Percentiles rank a stretch among this genome's conserved stretches.
phyloP scores from a whole-genome alignment of 805 yeast species.

The Yamadazyma endophytica region DNA sequence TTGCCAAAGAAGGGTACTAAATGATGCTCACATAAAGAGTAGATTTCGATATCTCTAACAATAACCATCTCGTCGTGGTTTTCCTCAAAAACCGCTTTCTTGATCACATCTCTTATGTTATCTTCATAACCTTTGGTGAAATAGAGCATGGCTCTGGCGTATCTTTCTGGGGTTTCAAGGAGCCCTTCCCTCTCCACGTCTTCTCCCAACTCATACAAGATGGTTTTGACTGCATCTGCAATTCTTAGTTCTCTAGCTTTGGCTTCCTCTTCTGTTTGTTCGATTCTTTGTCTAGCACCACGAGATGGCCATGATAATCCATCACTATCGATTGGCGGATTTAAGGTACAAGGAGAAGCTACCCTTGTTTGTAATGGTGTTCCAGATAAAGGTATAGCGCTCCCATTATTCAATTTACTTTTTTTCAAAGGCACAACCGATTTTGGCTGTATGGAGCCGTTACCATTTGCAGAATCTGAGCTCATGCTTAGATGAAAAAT shows the following conservation, averaged over 20 bases:
- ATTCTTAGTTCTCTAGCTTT: conserved; percentile 67
- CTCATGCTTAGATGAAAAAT: too few species aligned
- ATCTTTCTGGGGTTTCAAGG: conserved; percentile 90
- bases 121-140: conserved; percentile 97
- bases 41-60: conserved; percentile 89
- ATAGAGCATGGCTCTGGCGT: conserved; percentile 92
- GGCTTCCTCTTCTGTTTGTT: conserved; percentile 63
- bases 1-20: conserved; percentile 96
- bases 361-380: conserved; percentile 74
- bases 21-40: conserved; percentile 95
- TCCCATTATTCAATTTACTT: conserved; percentile 11
- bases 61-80: conserved; percentile 99
- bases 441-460: conserved; percentile 9
- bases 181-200: conserved; percentile 86
- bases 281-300: conserved; percentile 78
- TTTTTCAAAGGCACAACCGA: conserved; percentile 20
- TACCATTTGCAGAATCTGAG: neutral
- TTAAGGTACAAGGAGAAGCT: conserved; percentile 76
- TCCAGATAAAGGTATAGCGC: conserved; percentile 6
- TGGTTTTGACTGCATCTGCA: conserved; percentile 76
- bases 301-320: conserved; percentile 92
- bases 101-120: conserved; percentile 85
- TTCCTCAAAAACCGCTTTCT: conserved; percentile 94
- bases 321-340: conserved; percentile 84
- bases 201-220: conserved; percentile 84